These are phyloP conservation scores for Tuctoria greenei DNA, from an alignment of 176 grass and related monocot species.

Conservation along the genomic window DNA sequence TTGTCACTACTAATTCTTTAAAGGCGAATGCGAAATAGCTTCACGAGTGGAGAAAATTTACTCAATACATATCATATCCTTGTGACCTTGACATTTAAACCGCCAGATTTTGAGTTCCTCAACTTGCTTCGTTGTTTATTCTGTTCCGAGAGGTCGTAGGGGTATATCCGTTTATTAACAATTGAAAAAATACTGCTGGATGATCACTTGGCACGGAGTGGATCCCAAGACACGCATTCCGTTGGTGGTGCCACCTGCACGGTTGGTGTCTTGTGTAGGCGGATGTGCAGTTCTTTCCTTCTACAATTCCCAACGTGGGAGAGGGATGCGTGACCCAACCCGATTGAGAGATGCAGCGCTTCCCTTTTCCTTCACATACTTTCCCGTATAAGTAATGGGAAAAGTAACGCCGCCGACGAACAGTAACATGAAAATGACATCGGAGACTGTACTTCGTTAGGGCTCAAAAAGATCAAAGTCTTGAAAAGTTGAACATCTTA, in stretches of 20 bases:
- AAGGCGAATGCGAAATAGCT: background rate
- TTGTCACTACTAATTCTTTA: background rate
- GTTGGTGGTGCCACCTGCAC: slow-evolving; percentile 49
- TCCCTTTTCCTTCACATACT: slow-evolving; percentile 32
- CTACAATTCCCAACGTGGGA: slow-evolving; percentile 48
- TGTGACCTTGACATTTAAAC: slow-evolving; percentile 8
- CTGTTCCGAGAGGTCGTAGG: background rate
- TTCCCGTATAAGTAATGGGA: background rate
- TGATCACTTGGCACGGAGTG: slow-evolving; percentile 38
- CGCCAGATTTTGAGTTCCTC: background rate
- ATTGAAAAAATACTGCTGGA: slow-evolving; percentile 1
- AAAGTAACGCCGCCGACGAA: background rate
- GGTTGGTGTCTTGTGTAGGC: slow-evolving; percentile 41
- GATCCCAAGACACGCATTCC: slow-evolving; percentile 38
- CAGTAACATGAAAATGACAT: slow-evolving; percentile 8
- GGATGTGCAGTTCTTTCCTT: slow-evolving; percentile 46
- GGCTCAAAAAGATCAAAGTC: too few relatives aligned
- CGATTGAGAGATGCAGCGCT: slow-evolving; percentile 16
- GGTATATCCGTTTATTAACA: slow-evolving; percentile 24
- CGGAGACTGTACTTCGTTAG: background rate
- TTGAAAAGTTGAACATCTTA: too few relatives aligned
- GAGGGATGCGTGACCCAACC: slow-evolving; percentile 80
- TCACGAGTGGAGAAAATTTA: background rate
- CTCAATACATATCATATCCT: background rate
- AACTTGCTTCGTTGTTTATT: background rate